Percentiles rank a stretch among this genome's conserved stretches.
phyloP scores from a whole-genome alignment of 192 early-diverging fungal species.

The Geranomyces michiganensis region DNA sequence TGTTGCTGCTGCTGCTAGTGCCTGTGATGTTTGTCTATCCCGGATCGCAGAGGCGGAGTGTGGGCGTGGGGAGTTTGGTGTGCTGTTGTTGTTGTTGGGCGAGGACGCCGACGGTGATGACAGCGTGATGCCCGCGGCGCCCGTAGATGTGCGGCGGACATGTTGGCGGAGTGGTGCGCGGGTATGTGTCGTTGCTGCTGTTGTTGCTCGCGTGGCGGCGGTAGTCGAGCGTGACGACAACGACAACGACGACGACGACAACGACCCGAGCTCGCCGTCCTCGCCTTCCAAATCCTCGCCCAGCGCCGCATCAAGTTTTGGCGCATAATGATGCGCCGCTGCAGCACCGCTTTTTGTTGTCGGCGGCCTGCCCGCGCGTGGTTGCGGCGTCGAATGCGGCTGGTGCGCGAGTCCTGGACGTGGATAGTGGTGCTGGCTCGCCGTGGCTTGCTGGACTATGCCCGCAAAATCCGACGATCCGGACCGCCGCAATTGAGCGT shows the following conservation, averaged over 20 bases:
- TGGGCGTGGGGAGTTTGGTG: neutral
- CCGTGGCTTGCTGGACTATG: neutral
- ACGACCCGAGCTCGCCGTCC: constrained; percentile 26
- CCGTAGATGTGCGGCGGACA: too few relatives aligned
- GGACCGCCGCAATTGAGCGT: constrained; percentile 27
- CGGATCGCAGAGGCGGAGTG: neutral
- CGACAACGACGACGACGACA: neutral
- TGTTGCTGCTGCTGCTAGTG: too few relatives aligned
- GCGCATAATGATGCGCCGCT: constrained; percentile 4
- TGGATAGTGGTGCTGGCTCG: neutral
- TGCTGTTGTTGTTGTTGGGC: too few relatives aligned
- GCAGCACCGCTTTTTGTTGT: too few relatives aligned
- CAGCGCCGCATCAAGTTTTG: constrained; percentile 14
- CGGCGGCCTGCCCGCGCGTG: neutral
- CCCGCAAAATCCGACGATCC: constrained; percentile 14
- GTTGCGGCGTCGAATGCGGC: neutral
- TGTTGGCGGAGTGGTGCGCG: neutral
- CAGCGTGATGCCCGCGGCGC: too few relatives aligned
- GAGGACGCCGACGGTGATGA: too few relatives aligned
- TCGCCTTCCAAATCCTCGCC: constrained; percentile 28
- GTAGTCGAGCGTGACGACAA: neutral
- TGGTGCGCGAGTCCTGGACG: constrained; percentile 1
- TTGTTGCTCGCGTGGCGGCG: neutral
- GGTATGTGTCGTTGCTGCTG: neutral
- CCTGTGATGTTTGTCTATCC: neutral